phyloP scores from a whole-genome alignment of 139 green algal species.

The Volvox africanus region DNA sequence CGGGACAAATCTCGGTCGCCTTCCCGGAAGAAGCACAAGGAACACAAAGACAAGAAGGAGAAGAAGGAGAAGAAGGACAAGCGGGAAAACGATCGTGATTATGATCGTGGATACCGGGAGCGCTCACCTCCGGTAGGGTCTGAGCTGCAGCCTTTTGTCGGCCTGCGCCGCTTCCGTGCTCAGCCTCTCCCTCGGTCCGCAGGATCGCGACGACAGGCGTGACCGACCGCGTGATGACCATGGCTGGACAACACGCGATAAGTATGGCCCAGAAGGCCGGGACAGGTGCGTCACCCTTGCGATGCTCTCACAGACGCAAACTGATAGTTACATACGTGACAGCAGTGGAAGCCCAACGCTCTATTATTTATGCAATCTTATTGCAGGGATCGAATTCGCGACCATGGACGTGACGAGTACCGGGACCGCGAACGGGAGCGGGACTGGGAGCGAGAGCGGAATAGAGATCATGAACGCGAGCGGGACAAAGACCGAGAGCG shows the following conservation, averaged over 20 bases:
- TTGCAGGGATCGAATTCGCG: constrained; percentile 9
- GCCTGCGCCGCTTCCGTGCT: background rate
- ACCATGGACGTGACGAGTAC: constrained; percentile 1
- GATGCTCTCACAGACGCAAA: too few species aligned
- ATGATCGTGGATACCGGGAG: constrained; percentile 26
- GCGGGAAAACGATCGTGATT: constrained; percentile 30
- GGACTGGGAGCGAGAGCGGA: background rate
- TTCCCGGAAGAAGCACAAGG: constrained; percentile 35
- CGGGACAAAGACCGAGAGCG: constrained; percentile 18
- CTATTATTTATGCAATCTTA: background rate
- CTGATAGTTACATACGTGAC: background rate
- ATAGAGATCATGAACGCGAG: background rate
- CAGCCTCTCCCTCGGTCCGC: background rate
- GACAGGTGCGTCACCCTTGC: background rate
- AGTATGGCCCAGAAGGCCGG: background rate
- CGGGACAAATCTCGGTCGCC: constrained; percentile 32
- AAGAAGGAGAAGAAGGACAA: constrained; percentile 45
- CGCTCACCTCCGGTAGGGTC: constrained; percentile 1
- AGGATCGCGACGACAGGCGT: constrained; percentile 1
- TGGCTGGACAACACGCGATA: constrained; percentile 10
- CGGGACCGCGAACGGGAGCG: constrained; percentile 45
- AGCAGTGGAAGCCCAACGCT: background rate
- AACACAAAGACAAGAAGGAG: constrained; percentile 44
- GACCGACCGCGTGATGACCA: background rate
- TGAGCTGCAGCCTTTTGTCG: background rate